Percentiles rank a stretch among this genome's conserved stretches.
Conservation (phyloP, 345 rosid genomes). For the Tarenaya hassleriana region DNA sequence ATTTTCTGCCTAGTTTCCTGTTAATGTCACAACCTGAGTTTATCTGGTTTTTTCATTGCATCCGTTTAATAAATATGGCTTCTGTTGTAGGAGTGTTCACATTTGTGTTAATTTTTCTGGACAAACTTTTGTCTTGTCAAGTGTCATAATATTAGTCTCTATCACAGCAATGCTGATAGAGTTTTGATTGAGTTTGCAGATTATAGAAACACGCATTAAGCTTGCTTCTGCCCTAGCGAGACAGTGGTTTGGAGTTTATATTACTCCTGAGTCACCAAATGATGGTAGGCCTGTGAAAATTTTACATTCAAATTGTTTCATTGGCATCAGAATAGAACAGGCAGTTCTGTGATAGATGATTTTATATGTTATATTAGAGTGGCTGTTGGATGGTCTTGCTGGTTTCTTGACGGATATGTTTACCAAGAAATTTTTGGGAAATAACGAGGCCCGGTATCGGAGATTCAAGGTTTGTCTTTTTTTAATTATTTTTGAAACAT, state of each 20-base stretch:
- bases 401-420: slow-evolving; percentile 86
- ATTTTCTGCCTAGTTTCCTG: slow-evolving; percentile 1
- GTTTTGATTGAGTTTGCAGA: slow-evolving; percentile 44
- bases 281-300: slow-evolving; percentile 59
- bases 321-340: slow-evolving; percentile 13
- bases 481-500: slow-evolving; percentile 8
- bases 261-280: slow-evolving; percentile 68
- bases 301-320: slow-evolving; percentile 1
- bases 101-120: neutral
- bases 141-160: slow-evolving; percentile 15
- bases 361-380: slow-evolving; percentile 43
- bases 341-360: slow-evolving; percentile 14
- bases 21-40: slow-evolving; percentile 14
- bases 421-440: slow-evolving; percentile 86
- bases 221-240: slow-evolving; percentile 88
- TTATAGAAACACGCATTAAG: slow-evolving; percentile 79
- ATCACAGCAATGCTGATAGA: slow-evolving; percentile 22
- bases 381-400: slow-evolving; percentile 97
- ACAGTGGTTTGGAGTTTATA: slow-evolving; percentile 96
- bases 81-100: slow-evolving; percentile 13
- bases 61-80: slow-evolving; percentile 7
- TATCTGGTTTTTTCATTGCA: slow-evolving; percentile 8
- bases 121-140: neutral
- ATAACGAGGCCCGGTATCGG: slow-evolving; percentile 87
- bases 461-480: slow-evolving; percentile 73